Base-by-base conservation (phyloP, 495 filamentous ascomycete species). In the Xylaria palmicola region DNA sequence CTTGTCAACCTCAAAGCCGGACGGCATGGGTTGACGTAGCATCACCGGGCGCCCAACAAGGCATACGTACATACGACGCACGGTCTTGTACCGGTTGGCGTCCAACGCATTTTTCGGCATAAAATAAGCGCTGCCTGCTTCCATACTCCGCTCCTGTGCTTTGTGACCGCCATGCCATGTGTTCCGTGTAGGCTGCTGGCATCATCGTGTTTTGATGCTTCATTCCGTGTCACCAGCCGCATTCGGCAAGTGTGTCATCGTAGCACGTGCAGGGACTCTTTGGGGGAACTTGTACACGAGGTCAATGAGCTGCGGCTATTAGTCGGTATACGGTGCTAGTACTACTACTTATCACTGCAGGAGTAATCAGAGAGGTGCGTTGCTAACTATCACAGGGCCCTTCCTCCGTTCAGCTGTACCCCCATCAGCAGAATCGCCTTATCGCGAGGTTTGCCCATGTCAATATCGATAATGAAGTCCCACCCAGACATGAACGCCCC, bases 381-480 rank as follows among this genome's bases (percentile, higher is more conserved):
- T 37, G n/a, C n/a, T 53, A 3, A 17, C 13, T 24, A 39, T 52
- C 12, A 52, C 19, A 24, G 2, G 10, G 19, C 1, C 17, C 0
- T 37, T 41, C 4, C 12, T 1, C n/a, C 51, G 2, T 40, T 54
- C 22, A 54, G n/a, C 4, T 19, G 27, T 8, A 15, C 24, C 12
- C 41, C 51, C 34, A 41, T 40, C 51, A 41, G 3, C 51, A 44
- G 26, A 17, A 71, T 5, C 0, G 66, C 66, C 22, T 69, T 62
- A 26, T 68, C 36, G 9, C 52, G 60, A 36, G 70, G 59, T 39
- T 65, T 53, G 13, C 63, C 41, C 30, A 60, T 55, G 20, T 73
- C 70, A 22, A 66, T 20, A 32, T 56, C 52, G 7, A 62, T 40
- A 22, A 71, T 67, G 24, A 68, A 71, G 15, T 60, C 60, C 70